Evolutionary conservation across 2,329 filamentous ascomycete genomes (phyloP), one percentile per base, ranked within the genome.

Genomic region (Elsinoe arachidis): DNA sequence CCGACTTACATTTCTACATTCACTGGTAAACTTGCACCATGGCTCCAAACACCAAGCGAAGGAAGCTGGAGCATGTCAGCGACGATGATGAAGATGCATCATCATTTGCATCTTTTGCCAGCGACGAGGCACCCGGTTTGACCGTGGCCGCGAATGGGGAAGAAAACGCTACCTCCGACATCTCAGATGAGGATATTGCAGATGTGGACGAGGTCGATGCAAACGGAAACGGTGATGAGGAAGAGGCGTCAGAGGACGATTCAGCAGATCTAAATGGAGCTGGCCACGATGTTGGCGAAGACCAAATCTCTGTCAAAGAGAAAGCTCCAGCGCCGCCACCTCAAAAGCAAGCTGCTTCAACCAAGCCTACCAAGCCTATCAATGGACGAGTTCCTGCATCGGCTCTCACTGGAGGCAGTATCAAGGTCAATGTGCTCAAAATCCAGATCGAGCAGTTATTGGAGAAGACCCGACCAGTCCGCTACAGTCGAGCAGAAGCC

Each of bases 371-470:
- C 57, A 61, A 41, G 55, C 56, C 21, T 58, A 60, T 15, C 54
- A 63, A 39, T 30, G 49, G 35, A 12, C 49, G 49, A 39, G 30
- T 53, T 6, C 60, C 58, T 57, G 63, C 67, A 52, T 73, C 72
- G 54, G 68, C 73, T 23, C 79, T 77, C 65, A 72, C 70, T 17
- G 76, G 74, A 33, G 80, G 80, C 49, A 75, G 79, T n/a, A 85
- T 80, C 73, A 84, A 84, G 66, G 84, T 82, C 43, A 84, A 78
- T 66, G 73, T 85, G 58, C 86, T 87, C 72, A 85, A 85, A 66
- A 69, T 87, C 9, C 84, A 87, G 66, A 75, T 85, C 34, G 81
- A 86, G 61, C 82, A 86, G 63, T 72, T 87, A 58, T 68, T 86
- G 53, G 69, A 73, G 5, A 79, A 83, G 61, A 72, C 83, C 52